These are phyloP conservation scores for Turnera subulata DNA, from an alignment of 345 rosid genomes.

Conservation along the genomic window DNA sequence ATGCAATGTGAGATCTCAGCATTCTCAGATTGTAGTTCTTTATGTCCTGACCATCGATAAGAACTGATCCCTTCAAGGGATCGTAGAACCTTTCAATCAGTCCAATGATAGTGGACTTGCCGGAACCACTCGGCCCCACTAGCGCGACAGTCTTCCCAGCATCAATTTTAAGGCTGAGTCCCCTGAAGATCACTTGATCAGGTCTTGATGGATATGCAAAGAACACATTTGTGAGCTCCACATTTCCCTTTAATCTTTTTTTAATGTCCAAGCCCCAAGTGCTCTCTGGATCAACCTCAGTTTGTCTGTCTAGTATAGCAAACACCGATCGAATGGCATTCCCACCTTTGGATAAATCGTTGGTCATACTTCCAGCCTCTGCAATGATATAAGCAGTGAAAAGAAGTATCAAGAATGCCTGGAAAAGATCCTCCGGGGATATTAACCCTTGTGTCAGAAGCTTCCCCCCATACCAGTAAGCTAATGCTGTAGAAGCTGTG, in stretches of 20 bases:
- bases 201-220: constrained; percentile 63
- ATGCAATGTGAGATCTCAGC: constrained; percentile 51
- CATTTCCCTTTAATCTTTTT: constrained; percentile 36
- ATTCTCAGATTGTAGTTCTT: constrained; percentile 41
- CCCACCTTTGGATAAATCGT: constrained; percentile 57
- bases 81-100: constrained; percentile 65
- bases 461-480: constrained; percentile 65
- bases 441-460: constrained; percentile 35
- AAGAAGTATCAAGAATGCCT: constrained; percentile 46
- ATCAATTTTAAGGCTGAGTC: constrained; percentile 51
- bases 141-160: constrained; percentile 53
- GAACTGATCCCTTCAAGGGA: constrained; percentile 43
- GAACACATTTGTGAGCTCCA: constrained; percentile 52
- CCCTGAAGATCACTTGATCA: constrained; percentile 49
- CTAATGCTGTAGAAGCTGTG: constrained; percentile 54
- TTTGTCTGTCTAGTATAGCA: constrained; percentile 46
- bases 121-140: constrained; percentile 63
- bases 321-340: constrained; percentile 45
- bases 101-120: constrained; percentile 59
- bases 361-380: constrained; percentile 70
- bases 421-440: constrained; percentile 49
- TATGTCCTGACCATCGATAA: constrained; percentile 47
- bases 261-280: constrained; percentile 25
- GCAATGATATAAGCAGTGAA: constrained; percentile 65
- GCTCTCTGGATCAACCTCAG: constrained; percentile 49